phyloP scores from a whole-genome alignment of 2,329 filamentous ascomycete species.

The Aspergillus pseudoviridinutans region DNA sequence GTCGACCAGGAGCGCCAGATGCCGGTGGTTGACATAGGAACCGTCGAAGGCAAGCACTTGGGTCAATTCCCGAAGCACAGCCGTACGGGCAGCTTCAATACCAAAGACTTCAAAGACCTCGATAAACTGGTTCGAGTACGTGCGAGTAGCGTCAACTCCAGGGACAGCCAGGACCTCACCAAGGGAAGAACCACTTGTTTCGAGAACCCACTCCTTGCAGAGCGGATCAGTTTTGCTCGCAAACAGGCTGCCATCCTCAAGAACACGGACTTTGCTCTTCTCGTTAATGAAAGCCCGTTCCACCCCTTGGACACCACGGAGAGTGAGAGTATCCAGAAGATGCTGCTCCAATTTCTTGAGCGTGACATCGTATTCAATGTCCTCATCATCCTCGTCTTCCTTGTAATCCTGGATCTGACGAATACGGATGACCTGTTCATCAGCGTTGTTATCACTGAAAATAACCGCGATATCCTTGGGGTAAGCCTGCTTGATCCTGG shows the following conservation, averaged over 20 bases:
- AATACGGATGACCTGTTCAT: conserved; percentile 90
- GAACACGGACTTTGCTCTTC: conserved; percentile 64
- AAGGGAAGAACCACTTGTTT: conserved; percentile 87
- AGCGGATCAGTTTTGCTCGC: conserved; percentile 68
- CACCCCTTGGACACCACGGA: conserved; percentile 85
- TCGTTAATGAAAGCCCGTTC: conserved; percentile 91
- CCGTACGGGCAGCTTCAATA: conserved; percentile 87
- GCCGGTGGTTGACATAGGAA: conserved; percentile 98
- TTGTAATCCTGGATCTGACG: conserved; percentile 70
- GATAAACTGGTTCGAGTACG: conserved; percentile 92
- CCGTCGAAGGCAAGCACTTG: conserved; percentile 96
- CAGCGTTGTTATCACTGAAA: conserved; percentile 97
- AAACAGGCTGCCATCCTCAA: conserved; percentile 67
- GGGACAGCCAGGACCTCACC: conserved; percentile 79
- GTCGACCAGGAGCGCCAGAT: conserved; percentile 90
- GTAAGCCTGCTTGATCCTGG: conserved; percentile 85
- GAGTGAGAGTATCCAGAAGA: conserved; percentile 82
- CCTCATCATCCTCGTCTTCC: conserved; percentile 69
- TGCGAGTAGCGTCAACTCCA: conserved; percentile 80
- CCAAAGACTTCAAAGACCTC: conserved; percentile 93
- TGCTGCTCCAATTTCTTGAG: conserved; percentile 89
- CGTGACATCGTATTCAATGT: conserved; percentile 83
- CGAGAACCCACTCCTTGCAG: conserved; percentile 92
- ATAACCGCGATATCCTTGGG: conserved; percentile 82
- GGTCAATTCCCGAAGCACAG: conserved; percentile 82